Evolutionary conservation across 2,329 filamentous ascomycete species (phyloP).

Genomic region (Hawksworthiomyces lignivorus): DNA sequence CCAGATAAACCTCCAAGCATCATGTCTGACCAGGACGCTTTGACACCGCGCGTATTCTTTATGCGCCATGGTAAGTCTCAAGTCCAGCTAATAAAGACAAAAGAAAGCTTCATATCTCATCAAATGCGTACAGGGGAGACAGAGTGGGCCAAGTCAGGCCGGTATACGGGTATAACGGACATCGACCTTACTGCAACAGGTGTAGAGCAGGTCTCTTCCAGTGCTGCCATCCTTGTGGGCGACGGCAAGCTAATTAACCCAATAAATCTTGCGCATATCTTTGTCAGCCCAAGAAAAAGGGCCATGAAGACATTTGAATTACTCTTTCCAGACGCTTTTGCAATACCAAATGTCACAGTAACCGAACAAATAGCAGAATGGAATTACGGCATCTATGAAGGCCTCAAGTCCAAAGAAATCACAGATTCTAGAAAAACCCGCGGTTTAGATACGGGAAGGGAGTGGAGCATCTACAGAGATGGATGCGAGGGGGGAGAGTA

Average conservation of each 20-base stretch:
- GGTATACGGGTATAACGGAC: slow-evolving; percentile 37
- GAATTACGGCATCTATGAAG: slow-evolving; percentile 58
- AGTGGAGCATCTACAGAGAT: slow-evolving; percentile 52
- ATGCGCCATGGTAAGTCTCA: slow-evolving; percentile 26
- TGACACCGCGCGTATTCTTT: slow-evolving; percentile 30
- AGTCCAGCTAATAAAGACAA: neutral
- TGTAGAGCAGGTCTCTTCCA: slow-evolving; percentile 34
- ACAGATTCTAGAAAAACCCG: slow-evolving; percentile 32
- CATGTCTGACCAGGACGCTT: slow-evolving; percentile 30
- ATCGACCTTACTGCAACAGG: slow-evolving; percentile 33
- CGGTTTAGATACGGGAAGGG: slow-evolving; percentile 38
- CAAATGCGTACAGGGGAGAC: slow-evolving; percentile 22
- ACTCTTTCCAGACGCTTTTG: slow-evolving; percentile 24
- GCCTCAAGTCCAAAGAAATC: slow-evolving; percentile 45
- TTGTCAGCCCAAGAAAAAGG: slow-evolving; percentile 40
- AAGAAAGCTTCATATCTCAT: neutral
- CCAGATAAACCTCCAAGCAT: too few relatives aligned
- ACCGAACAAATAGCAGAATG: slow-evolving; percentile 50
- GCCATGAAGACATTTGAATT: slow-evolving; percentile 41
- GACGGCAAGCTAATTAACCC: slow-evolving; percentile 44
- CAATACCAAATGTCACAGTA: slow-evolving; percentile 30
- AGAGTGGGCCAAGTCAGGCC: slow-evolving; percentile 38
- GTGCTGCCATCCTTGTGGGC: slow-evolving; percentile 39
- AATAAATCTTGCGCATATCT: slow-evolving; percentile 35
- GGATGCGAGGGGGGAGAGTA: slow-evolving; percentile 51